These are phyloP conservation scores for Pyrus communis DNA, from an alignment of 306 rosid genomes.

Conservation along the genomic window DNA sequence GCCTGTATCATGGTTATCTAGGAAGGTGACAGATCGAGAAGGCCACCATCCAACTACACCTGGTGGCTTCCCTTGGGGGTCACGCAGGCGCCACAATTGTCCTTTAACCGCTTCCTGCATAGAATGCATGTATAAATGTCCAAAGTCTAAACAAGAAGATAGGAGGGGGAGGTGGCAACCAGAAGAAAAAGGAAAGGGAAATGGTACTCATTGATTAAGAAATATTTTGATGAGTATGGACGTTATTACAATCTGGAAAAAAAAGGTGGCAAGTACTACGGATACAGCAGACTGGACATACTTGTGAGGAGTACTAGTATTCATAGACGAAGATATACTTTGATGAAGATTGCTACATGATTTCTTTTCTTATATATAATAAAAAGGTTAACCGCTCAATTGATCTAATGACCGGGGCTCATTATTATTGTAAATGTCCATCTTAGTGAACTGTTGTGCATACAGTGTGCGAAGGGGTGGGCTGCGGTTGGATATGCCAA, in stretches of 20 bases:
- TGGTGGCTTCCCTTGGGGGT: conserved; percentile 80
- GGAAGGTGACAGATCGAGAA: conserved; percentile 75
- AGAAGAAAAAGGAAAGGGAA: background rate
- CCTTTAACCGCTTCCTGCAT: conserved; percentile 87
- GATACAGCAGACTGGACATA: background rate
- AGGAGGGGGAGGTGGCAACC: background rate
- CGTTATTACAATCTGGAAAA: background rate
- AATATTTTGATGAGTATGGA: background rate
- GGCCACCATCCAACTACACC: conserved; percentile 93
- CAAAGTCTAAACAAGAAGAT: background rate
- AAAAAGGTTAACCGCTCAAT: background rate
- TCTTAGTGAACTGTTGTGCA: background rate
- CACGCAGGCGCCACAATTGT: conserved; percentile 72
- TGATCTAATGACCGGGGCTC: background rate
- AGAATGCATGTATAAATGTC: background rate
- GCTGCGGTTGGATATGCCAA: background rate
- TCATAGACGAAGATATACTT: background rate
- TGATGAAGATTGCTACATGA: background rate
- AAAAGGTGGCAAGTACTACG: background rate
- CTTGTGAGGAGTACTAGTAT: background rate
- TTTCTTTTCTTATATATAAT: background rate
- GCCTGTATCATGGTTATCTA: conserved; percentile 90
- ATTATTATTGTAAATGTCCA: background rate
- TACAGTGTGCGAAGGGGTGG: background rate
- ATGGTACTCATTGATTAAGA: background rate